Conservation (phyloP, 805 yeast genomes). For the Candida orba region DNA sequence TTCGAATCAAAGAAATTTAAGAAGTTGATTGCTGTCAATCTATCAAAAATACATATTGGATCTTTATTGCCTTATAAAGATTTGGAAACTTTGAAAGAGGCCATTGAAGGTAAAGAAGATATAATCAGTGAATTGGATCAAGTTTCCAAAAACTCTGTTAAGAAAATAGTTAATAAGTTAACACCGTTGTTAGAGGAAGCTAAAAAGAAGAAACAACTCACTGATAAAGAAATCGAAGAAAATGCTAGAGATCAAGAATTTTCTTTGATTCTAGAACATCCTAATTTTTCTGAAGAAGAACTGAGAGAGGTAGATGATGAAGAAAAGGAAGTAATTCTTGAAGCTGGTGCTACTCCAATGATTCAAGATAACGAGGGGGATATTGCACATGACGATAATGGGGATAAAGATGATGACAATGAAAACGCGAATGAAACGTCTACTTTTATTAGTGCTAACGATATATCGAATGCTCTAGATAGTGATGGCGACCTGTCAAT, state of each 20-base stretch:
- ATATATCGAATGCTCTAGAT: constrained; percentile 3
- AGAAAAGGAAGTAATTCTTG: constrained; percentile 12
- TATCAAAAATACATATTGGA: constrained; percentile 43
- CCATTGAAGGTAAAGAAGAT: constrained; percentile 26
- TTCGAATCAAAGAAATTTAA: constrained; percentile 44
- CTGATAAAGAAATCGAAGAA: constrained; percentile 1
- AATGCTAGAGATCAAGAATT: constrained; percentile 20
- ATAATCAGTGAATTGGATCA: constrained; percentile 26
- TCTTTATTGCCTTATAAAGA: constrained; percentile 20
- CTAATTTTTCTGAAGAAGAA: constrained; percentile 11
- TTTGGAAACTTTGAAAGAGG: constrained; percentile 22
- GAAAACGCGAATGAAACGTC: background rate
- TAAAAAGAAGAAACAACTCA: constrained; percentile 10
- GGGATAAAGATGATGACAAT: background rate
- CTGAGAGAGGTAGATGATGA: constrained; percentile 19
- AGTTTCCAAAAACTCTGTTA: constrained; percentile 28
- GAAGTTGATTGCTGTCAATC: constrained; percentile 43
- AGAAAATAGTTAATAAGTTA: constrained; percentile 23
- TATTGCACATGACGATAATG: background rate
- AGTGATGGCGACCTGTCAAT: constrained; percentile 18
- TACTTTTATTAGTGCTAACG: background rate
- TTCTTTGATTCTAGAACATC: constrained; percentile 20
- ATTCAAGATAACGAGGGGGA: constrained; percentile 1
- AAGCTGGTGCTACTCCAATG: background rate
- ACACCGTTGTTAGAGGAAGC: constrained; percentile 16